Evolutionary conservation across 257 asterid genomes (phyloP).

Genomic region (Solanum chilense): DNA sequence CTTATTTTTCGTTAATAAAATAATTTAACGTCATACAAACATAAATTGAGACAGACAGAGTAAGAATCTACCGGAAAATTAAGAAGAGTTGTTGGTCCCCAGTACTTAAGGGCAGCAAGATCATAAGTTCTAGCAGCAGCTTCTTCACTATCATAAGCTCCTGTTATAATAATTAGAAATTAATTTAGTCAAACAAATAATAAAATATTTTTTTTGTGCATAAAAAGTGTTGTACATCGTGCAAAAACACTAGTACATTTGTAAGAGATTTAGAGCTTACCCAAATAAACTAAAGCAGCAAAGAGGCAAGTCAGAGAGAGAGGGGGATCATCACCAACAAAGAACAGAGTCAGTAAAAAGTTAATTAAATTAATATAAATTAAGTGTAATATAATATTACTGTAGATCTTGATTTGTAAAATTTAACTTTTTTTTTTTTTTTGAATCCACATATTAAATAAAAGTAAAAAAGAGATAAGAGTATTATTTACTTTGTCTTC

Average conservation of each 20-base stretch:
- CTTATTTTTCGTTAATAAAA: too few relatives aligned
- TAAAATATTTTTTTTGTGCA: background rate
- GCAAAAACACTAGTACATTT: background rate
- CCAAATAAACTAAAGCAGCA: slow-evolving; percentile 73
- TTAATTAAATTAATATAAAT: background rate
- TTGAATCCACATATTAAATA: background rate
- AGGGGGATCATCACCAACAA: slow-evolving; percentile 27
- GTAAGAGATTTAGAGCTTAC: slow-evolving; percentile 23
- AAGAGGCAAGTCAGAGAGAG: slow-evolving; percentile 13
- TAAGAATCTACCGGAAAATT: slow-evolving; percentile 49
- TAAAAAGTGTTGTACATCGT: background rate
- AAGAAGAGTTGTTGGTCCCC: slow-evolving; percentile 59
- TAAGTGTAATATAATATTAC: slow-evolving; percentile 8
- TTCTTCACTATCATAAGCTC: slow-evolving; percentile 83
- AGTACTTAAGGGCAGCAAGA: slow-evolving; percentile 87
- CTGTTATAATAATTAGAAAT: slow-evolving; percentile 11
- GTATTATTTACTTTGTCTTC: slow-evolving; percentile 54
- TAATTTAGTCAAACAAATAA: background rate
- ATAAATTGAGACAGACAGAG: too few relatives aligned
- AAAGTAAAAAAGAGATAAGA: background rate
- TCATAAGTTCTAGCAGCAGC: slow-evolving; percentile 88
- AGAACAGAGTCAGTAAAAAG: slow-evolving; percentile 11
- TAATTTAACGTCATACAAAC: too few relatives aligned
- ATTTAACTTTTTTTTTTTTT: background rate
- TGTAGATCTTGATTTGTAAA: slow-evolving; percentile 32